These are phyloP conservation scores for Thamnidium elegans DNA, from an alignment of 192 early-diverging fungal genomes.

Conservation along the genomic window DNA sequence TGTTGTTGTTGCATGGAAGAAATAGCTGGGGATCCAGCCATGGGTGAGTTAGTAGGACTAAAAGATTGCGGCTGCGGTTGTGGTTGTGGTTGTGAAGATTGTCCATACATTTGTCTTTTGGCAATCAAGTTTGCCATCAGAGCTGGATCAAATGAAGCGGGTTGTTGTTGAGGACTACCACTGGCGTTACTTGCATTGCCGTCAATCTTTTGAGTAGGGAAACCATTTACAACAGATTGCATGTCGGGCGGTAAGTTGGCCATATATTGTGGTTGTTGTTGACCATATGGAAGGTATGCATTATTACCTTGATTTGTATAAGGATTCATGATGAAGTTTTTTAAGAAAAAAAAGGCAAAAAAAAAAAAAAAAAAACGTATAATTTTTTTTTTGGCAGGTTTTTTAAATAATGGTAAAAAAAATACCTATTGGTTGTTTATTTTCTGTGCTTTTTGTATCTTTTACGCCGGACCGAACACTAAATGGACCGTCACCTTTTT, in stretches of 20 bases:
- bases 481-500: too few relatives aligned
- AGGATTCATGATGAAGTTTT: constrained; percentile 14
- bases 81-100: background rate
- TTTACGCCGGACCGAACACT: too few relatives aligned
- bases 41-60: constrained; percentile 1
- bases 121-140: constrained; percentile 9
- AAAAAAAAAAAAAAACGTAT: too few relatives aligned
- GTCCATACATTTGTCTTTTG: constrained; percentile 8
- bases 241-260: constrained; percentile 18
- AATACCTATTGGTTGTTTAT: too few relatives aligned
- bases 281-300: constrained; percentile 21
- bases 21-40: constrained; percentile 6
- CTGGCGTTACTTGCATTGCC: background rate
- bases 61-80: background rate
- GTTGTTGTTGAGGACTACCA: constrained; percentile 12
- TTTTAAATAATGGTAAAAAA: too few relatives aligned
- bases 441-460: too few relatives aligned
- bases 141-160: constrained; percentile 2
- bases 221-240: constrained; percentile 20
- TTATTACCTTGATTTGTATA: constrained; percentile 16
- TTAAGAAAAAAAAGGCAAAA: too few relatives aligned
- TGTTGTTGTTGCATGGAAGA: too few relatives aligned
- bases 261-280: constrained; percentile 2
- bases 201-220: constrained; percentile 9
- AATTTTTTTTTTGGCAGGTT: too few relatives aligned